Evolutionary conservation across 495 filamentous ascomycete genomes (phyloP).

Genomic region (Xylaria scruposa): DNA sequence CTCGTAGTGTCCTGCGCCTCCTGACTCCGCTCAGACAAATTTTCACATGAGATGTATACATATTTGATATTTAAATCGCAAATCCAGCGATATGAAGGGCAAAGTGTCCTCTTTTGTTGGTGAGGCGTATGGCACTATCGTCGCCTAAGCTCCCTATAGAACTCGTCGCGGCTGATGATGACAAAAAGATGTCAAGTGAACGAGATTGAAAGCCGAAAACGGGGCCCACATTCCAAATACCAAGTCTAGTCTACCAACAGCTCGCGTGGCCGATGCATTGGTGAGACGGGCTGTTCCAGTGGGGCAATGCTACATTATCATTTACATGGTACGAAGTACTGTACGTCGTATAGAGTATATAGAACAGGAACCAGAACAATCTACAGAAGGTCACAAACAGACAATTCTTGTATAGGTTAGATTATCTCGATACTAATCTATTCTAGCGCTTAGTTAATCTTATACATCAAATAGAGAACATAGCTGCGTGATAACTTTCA

Average conservation of each 20-base stretch:
- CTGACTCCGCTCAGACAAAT: not conserved
- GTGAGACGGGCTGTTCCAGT: not conserved
- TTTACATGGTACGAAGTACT: not conserved
- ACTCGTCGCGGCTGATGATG: constrained; percentile 3
- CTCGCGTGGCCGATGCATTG: constrained; percentile 14
- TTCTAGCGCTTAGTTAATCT: too few species aligned
- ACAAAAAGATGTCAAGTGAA: constrained; percentile 15
- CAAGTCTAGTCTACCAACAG: not conserved
- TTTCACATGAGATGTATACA: not conserved
- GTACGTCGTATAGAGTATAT: not conserved
- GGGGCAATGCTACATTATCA: constrained; percentile 3
- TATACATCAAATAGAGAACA: not conserved
- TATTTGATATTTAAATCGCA: constrained; percentile 20
- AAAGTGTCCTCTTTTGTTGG: not conserved
- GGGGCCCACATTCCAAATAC: constrained; percentile 26
- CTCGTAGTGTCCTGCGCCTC: not conserved
- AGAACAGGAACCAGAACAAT: not conserved
- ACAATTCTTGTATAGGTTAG: not conserved
- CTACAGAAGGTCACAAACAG: not conserved
- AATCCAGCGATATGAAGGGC: not conserved
- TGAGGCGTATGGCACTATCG: not conserved
- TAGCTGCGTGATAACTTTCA: not conserved
- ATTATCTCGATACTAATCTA: too few species aligned
- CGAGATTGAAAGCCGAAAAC: not conserved
- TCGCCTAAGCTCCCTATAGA: not conserved